Conservation (phyloP, 2,329 filamentous ascomycete genomes). For the Colletotrichum coccodes region DNA sequence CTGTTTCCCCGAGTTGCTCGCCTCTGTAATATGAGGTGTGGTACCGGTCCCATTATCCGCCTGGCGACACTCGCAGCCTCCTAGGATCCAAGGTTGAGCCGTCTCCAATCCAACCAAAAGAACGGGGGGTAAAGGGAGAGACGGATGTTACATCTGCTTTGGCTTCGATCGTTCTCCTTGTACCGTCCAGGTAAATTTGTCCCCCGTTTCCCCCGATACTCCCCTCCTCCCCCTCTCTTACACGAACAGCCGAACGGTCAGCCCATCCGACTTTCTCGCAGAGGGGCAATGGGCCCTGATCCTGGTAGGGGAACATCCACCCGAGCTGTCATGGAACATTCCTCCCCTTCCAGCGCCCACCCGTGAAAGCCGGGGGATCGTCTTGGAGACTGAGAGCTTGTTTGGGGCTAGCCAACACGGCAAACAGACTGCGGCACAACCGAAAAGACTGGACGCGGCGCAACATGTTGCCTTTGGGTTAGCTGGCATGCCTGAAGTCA, state of each 20-base stretch:
- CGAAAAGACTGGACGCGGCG: conserved; percentile 8
- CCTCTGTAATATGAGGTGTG: background rate
- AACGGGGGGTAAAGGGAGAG: background rate
- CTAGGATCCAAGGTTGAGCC: background rate
- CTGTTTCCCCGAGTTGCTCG: conserved; percentile 1
- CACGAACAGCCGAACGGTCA: conserved; percentile 24
- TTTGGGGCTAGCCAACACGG: conserved; percentile 27
- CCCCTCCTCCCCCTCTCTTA: background rate
- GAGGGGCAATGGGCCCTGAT: conserved; percentile 18
- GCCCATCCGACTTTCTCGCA: conserved; percentile 21
- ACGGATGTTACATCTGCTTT: background rate
- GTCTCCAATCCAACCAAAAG: background rate
- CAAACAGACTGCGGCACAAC: background rate
- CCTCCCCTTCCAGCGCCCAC: conserved; percentile 23
- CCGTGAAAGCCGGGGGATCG: conserved; percentile 25
- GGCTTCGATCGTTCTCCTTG: background rate
- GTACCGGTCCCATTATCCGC: conserved; percentile 1
- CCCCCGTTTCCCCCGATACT: conserved; percentile 3
- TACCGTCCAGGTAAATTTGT: background rate
- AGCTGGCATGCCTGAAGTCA: background rate
- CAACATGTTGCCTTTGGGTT: conserved; percentile 8
- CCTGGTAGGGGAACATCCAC: conserved; percentile 12
- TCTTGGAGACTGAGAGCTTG: conserved; percentile 14
- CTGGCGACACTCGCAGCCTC: background rate
- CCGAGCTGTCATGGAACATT: conserved; percentile 32